A percentile compares a stretch with the other conserved stretches of the same genome.
Evolutionary conservation across 2,329 filamentous ascomycete genomes (phyloP).

Genomic region (Furcasterigmium furcatum): DNA sequence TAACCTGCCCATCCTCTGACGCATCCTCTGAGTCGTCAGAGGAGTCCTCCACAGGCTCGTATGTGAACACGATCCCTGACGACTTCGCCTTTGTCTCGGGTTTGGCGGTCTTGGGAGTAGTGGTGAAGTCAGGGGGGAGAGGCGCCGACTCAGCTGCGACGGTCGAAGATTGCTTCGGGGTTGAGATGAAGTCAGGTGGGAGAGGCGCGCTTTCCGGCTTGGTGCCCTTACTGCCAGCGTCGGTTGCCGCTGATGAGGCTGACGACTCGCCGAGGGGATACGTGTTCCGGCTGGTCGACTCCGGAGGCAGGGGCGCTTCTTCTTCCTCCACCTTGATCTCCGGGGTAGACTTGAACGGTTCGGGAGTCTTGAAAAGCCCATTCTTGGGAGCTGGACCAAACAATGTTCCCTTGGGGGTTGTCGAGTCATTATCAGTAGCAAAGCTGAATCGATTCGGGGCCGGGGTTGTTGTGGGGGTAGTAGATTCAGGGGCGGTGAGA

Average conservation of each 20-base stretch:
- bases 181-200: slow-evolving; percentile 18
- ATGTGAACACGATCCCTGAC: background rate
- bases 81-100: background rate
- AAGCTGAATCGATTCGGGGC: slow-evolving; percentile 44
- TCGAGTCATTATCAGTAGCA: slow-evolving; percentile 24
- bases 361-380: slow-evolving; percentile 14
- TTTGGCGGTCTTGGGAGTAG: slow-evolving; percentile 27
- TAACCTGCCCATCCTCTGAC: slow-evolving; percentile 32
- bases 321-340: slow-evolving; percentile 32
- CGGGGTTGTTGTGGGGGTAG: slow-evolving; percentile 50
- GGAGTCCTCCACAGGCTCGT: slow-evolving; percentile 13
- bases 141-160: slow-evolving; percentile 19
- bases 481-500: slow-evolving; percentile 21
- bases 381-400: slow-evolving; percentile 28
- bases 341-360: slow-evolving; percentile 20
- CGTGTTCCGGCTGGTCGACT: slow-evolving; percentile 49
- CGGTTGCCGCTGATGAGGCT: slow-evolving; percentile 42
- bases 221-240: slow-evolving; percentile 20
- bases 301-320: slow-evolving; percentile 48
- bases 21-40: slow-evolving; percentile 18
- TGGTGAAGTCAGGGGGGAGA: slow-evolving; percentile 29
- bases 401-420: slow-evolving; percentile 18
- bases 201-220: slow-evolving; percentile 14
- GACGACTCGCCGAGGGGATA: slow-evolving; percentile 48
- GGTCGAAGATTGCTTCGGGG: slow-evolving; percentile 16